Base-by-base conservation (phyloP, 345 rosid genomes). In the Salix brachista region DNA sequence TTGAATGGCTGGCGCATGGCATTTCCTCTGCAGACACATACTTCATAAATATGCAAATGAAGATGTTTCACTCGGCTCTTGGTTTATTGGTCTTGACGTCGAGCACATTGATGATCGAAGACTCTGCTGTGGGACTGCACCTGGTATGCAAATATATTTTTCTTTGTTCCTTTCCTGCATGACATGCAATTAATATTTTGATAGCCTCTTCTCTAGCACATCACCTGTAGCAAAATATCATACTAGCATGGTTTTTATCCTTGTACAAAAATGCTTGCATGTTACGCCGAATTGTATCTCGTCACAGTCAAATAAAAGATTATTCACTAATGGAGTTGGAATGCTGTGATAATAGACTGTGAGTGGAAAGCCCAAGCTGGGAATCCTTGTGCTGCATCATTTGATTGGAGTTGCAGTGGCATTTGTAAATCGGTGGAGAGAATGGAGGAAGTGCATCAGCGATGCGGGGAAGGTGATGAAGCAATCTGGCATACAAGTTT, bases 41-140 rank as follows among this genome's bases (percentile, higher is more conserved):
- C 95, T 96, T 65, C 98, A 96, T 80, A 88, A 85, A 72, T 93
- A 90, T 75, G 98, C 97, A 77, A 96, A 96, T 75, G 99, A 96
- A 83, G 98, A 96, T 65, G 99, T 96, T 69, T 91, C 99, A 19
- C 58, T 96, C 32, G 98, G 99, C 75, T 86, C 99, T 36, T 96
- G 99, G 99, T 92, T 96, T 84, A 93, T 96, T 56, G 99, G 99
- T 23, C 98, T 93, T 74, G 98, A 96, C 52, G 98, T 96, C 0
- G 94, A 89, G 65, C 97, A 93, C 71, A 88, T 96, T 30, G 99
- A 96, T 72, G 99, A 96, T 58, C 84, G 98, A 79, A 93, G 97
- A 75, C 89, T 96, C 50, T 96, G 99, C 80, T 96, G 99, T 70
- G 98, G 94, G 56, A 92, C 97, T 68, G 89, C 96, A 68, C 92